Evolutionary conservation across 2,329 filamentous ascomycete genomes (phyloP).

Genomic region (Fusarium tjaetaba): DNA sequence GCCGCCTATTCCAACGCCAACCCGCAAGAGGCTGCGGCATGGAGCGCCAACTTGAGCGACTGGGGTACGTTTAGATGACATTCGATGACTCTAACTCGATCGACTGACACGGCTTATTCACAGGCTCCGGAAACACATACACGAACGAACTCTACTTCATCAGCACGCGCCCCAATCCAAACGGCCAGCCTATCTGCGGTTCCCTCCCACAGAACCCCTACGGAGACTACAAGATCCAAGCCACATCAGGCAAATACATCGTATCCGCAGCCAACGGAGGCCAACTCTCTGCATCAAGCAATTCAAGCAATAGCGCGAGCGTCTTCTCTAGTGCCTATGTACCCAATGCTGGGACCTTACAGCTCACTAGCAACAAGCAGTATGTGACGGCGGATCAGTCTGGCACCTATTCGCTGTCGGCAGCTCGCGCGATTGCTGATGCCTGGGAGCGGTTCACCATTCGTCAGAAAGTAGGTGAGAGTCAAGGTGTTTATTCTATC

Average conservation of each 20-base stretch:
- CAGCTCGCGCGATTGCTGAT: background rate
- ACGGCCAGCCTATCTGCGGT: background rate
- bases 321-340: background rate
- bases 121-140: background rate
- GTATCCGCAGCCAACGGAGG: background rate
- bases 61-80: background rate
- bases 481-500: background rate
- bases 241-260: background rate
- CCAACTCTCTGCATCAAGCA: background rate
- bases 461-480: background rate
- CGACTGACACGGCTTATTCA: background rate
- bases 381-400: background rate
- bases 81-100: accelerated
- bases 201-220: background rate
- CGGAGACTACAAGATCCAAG: background rate
- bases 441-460: background rate
- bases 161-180: background rate
- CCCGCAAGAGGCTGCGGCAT: background rate
- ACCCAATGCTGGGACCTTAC: background rate
- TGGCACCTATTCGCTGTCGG: background rate
- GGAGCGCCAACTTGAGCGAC: background rate
- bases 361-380: background rate
- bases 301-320: background rate
- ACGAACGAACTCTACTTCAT: background rate
- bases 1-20: background rate